These are phyloP conservation scores for Boletus rex-veris DNA, from an alignment of 768 basidiomycete genomes.

Conservation along the genomic window DNA sequence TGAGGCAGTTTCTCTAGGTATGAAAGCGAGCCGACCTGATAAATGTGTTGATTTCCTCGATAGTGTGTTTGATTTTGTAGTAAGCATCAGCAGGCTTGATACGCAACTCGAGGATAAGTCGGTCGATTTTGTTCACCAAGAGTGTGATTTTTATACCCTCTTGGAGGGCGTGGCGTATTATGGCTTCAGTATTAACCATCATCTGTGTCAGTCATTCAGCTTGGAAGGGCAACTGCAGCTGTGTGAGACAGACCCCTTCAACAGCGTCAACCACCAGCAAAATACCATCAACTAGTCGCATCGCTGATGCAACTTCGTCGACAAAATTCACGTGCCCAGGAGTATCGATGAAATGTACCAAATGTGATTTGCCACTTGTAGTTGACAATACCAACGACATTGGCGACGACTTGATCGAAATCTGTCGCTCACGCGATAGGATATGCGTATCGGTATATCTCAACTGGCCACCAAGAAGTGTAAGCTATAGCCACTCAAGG, in stretches of 20 bases:
- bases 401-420: slow-evolving; percentile 95
- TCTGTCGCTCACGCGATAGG: slow-evolving; percentile 80
- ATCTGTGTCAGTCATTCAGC: slow-evolving; percentile 44
- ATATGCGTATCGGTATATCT: slow-evolving; percentile 97
- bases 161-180: slow-evolving; percentile 86
- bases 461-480: slow-evolving; percentile 44
- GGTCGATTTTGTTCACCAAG: slow-evolving; percentile 96
- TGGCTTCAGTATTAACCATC: slow-evolving; percentile 89
- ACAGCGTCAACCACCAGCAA: slow-evolving; percentile 96
- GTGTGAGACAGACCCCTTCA: slow-evolving; percentile 71
- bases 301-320: slow-evolving; percentile 91
- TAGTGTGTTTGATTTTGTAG: slow-evolving; percentile 98
- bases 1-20: background rate
- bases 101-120: slow-evolving; percentile 92
- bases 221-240: background rate
- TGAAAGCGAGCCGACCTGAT: slow-evolving; percentile 61
- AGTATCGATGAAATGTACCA: slow-evolving; percentile 93
- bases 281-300: slow-evolving; percentile 87
- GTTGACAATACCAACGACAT: slow-evolving; percentile 89
- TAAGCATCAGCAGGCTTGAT: slow-evolving; percentile 95
- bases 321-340: slow-evolving; percentile 98
- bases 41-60: slow-evolving; percentile 96
- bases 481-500: slow-evolving; percentile 18
- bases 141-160: slow-evolving; percentile 88
- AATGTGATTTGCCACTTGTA: slow-evolving; percentile 87